Evolutionary conservation across 495 filamentous ascomycete species (phyloP), one percentile per base, ranked within the genome.

Genomic region (Hyaloscypha hepaticicola): DNA sequence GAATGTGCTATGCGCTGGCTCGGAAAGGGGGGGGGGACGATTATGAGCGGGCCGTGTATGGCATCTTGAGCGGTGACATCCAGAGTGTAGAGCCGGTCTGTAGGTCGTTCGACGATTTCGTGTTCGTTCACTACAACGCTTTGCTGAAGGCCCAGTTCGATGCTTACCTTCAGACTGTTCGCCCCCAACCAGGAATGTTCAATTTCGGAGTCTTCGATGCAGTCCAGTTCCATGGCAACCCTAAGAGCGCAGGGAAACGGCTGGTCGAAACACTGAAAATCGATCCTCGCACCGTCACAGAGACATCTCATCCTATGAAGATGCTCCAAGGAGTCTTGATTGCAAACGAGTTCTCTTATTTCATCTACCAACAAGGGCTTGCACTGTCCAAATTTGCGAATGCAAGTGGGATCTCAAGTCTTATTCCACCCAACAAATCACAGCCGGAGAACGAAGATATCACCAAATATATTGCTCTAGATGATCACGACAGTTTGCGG

Each of bases 101-200:
- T 74, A 80, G 82, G 49, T 85, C 83, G 41, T 96, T 90, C 88
- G 92, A 98, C 65, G 95, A 99, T 73, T 85, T 88, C 66, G 83
- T 97, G n/a, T 98, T 93, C 70, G 89, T 88, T 8, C 87, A 91
- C 70, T 95, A 93, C 80, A 97, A 96, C 70, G 84, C 89, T 9
- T 77, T 94, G 28, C 79, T 99, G 19, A 79, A 91, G 50, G 80
- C 81, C 0, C 83, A 87, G 65, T 90, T 90, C 72, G 89, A 91
- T 63, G 67, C 69, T 3, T 90, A 85, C 72, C 68, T 91, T 29
- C 74, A 79, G 61, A 74, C 72, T 31, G 76, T 80, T 61, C 81
- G 77, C 49, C 69, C 80, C 19, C 72, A 79, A 19, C 74, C 77
- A 25, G 68, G 79, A 6, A 74, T 77, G 7, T 66, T 75, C 31